Evolutionary conservation across 805 yeast genomes (phyloP).

Genomic region (Lipomyces sp.): DNA sequence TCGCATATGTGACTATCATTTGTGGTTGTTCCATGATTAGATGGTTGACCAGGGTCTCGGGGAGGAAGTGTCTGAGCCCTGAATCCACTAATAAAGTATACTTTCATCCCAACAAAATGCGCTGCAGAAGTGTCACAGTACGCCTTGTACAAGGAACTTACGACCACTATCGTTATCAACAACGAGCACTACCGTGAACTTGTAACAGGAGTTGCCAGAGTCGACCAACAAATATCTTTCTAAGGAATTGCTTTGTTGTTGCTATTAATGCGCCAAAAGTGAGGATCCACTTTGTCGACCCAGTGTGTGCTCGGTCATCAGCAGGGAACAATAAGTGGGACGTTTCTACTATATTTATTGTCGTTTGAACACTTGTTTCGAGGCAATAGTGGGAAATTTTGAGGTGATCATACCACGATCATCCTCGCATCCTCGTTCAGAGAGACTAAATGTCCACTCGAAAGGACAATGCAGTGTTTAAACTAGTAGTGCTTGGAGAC

Average conservation of each 20-base stretch:
- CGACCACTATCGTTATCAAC: neutral
- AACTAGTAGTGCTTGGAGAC: constrained; percentile 90
- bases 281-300: neutral
- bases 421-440: neutral
- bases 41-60: too few relatives aligned
- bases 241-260: neutral
- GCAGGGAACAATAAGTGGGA: neutral
- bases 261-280: neutral
- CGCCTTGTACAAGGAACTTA: neutral
- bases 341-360: neutral
- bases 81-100: neutral
- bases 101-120: neutral
- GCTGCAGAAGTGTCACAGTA: neutral
- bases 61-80: neutral
- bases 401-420: neutral
- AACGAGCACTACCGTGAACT: neutral
- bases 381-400: neutral
- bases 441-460: constrained; percentile 8
- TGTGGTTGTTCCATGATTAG: too few relatives aligned
- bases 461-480: constrained; percentile 20
- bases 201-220: neutral
- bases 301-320: neutral
- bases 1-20: neutral
- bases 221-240: too few relatives aligned
- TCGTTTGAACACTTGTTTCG: neutral